Percentiles rank a stretch among this genome's conserved stretches.
phyloP scores from a whole-genome alignment of 257 asterid genomes.

The Nyctanthes arbortristis region DNA sequence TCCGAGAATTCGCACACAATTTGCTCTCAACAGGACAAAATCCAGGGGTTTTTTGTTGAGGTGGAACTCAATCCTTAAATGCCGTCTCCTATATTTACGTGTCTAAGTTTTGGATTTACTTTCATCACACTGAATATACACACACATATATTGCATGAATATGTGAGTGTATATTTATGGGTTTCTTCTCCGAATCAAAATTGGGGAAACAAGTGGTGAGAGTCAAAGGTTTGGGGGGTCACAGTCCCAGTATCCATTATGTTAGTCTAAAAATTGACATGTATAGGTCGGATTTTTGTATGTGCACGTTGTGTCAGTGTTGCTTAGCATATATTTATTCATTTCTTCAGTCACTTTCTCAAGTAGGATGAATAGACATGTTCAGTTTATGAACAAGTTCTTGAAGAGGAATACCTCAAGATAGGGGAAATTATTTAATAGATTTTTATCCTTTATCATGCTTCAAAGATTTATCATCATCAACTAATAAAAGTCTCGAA shows the following conservation, averaged over 20 bases:
- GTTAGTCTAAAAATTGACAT: not conserved
- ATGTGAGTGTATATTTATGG: constrained; percentile 5
- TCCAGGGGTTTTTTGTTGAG: constrained; percentile 9
- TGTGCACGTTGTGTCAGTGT: not conserved
- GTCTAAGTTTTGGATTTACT: not conserved
- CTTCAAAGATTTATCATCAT: too few species aligned
- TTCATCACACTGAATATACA: not conserved
- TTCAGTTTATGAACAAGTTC: too few species aligned
- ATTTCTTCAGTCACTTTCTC: too few species aligned
- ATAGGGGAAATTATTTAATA: too few species aligned
- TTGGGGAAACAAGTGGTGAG: not conserved
- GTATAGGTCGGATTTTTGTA: not conserved
- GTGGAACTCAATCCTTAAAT: constrained; percentile 27
- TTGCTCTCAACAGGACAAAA: constrained; percentile 8
- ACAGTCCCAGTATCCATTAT: constrained; percentile 9
- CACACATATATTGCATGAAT: not conserved
- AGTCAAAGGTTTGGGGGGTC: constrained; percentile 22
- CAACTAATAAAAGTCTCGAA: too few species aligned
- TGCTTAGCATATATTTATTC: not conserved
- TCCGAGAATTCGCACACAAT: not conserved
- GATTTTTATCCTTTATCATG: too few species aligned
- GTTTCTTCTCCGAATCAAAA: not conserved
- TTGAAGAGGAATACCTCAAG: too few species aligned
- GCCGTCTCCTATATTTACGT: constrained; percentile 20
- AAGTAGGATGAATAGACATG: too few species aligned